Evolutionary conservation across 2,329 filamentous ascomycete genomes (phyloP), one percentile per base, ranked within the genome.

Genomic region (Raffaelea albimanens): DNA sequence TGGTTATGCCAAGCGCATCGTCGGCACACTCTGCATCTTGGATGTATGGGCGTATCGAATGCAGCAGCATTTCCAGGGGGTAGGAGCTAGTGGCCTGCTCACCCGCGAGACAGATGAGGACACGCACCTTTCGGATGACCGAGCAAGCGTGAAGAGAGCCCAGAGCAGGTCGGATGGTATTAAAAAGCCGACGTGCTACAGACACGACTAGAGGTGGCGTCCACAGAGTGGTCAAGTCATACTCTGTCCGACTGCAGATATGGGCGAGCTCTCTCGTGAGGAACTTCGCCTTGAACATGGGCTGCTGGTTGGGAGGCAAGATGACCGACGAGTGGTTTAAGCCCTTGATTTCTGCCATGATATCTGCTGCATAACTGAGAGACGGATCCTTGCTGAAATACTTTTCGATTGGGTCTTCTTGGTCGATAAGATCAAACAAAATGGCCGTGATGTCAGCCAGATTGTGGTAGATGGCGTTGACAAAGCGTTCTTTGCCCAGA

Each of bases 71-170:
- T 62, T 98, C 87, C 14, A 96, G 63, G 11, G 88, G 86, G 59
- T 97, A 97, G 0, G 84, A 85, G 38, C 79, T 69, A 21, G 84
- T 71, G n/a, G 85, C 86, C 44, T 82, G 73, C 1, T 78, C 62
- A 0, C 88, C 89, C 22, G 88, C 84, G 41, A 97, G 68, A 50
- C 81, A 85, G 22, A 97, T 75, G 16, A 97, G 67, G 9, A 96
- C 77, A 31, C 89, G 78, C 42, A 97, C 75, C 60, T 94, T 95
- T 36, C 90, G 82, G 45, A 98, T 75, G 3, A 95, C 81, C 2
- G 88, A 84, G 60, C 88, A 93, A 34, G 87, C 85, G 62, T 96
- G 86, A 5, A 96, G 70, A 19, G 93, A 85, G 0, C 93, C 94
- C 5, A 97, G 69, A 1, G 89, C 86, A 19, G 84, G 78, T 58